phyloP scores from a whole-genome alignment of 495 filamentous ascomycete species.

The Penicillium cosmopolitanum region DNA sequence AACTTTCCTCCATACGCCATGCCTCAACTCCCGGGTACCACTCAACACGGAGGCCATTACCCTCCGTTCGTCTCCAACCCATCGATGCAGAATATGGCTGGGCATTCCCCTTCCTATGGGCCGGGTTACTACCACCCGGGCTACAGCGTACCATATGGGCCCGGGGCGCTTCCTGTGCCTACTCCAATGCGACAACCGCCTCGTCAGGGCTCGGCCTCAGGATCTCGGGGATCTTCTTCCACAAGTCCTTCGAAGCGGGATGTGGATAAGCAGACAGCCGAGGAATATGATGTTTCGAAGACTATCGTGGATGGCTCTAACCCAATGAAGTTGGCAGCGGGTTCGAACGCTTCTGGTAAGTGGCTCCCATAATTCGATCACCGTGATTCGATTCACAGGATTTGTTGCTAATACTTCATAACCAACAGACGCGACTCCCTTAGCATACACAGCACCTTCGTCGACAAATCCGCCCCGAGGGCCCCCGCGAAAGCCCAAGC shows the following conservation, averaged over 20 bases:
- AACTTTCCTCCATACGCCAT: conserved; percentile 37
- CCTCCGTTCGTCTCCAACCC: conserved; percentile 29
- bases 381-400: too few relatives aligned
- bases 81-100: conserved; percentile 22
- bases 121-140: conserved; percentile 33
- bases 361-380: neutral
- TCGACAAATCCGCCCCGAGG: conserved; percentile 67
- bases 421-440: conserved; percentile 22
- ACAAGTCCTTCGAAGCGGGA: conserved; percentile 22
- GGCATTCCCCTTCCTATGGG: conserved; percentile 32
- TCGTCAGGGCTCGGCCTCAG: conserved; percentile 1
- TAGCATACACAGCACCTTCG: conserved; percentile 14
- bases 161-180: conserved; percentile 14
- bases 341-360: conserved; percentile 1
- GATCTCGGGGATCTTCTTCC: conserved; percentile 4
- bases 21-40: conserved; percentile 25
- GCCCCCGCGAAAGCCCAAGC: conserved; percentile 90
- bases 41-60: conserved; percentile 36
- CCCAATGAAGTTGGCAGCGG: conserved; percentile 33
- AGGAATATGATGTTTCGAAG: conserved; percentile 44
- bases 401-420: neutral
- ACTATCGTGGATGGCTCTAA: conserved; percentile 52
- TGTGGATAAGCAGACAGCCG: conserved; percentile 18
- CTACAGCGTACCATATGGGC: conserved; percentile 26
- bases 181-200: conserved; percentile 16